Evolutionary conservation across 2,329 filamentous ascomycete genomes (phyloP), one percentile per base, ranked within the genome.

Genomic region (Pseudogymnoascus sp.): DNA sequence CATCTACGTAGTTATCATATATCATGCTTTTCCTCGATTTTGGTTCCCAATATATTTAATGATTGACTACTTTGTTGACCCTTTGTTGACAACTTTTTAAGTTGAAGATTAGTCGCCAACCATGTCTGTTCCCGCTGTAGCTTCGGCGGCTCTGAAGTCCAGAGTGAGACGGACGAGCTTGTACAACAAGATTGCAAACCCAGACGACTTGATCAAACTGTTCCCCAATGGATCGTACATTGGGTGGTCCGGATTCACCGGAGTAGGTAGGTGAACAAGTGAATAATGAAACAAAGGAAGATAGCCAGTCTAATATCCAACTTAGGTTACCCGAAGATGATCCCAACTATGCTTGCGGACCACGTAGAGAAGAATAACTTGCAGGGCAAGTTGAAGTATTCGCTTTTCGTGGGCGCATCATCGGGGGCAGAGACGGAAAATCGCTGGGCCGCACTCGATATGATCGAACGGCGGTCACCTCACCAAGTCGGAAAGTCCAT

Each of bases 401-500:
- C 85, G 63, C 83, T 96, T 16, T 96, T 96, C 69, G 91, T 95
- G 8, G 92, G 91, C 62, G 91, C 91, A n/a, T 93, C 89, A 4
- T 92, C 90, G 14, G 91, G 91, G 38, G 89, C 91, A 16, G 91
- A 74, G 78, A 96, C 91, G 0, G 91, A 96, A 79, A 94, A 94
- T 76, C 82, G 91, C 75, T 96, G 92, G 92, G 91, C 92, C n/a
- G 76, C 79, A 4, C 79, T 93, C 67, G 88, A 96, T 77, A 96
- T 96, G 91, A 96, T 96, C 70, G 88, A 93, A 78, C 82, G 91
- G 63, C 84, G 91, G 63, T 84, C 85, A 69, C 91, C 91, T 63
- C 91, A 96, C 77, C 91, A 96, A 74, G 91, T 96, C 65, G 91
- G 91, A 73, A 96, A 95, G 79, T 83, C 89, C 64, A 96, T 96